phyloP scores from a whole-genome alignment of 1,284 basidiomycete genomes.

The Xerocomus minutiporus region DNA sequence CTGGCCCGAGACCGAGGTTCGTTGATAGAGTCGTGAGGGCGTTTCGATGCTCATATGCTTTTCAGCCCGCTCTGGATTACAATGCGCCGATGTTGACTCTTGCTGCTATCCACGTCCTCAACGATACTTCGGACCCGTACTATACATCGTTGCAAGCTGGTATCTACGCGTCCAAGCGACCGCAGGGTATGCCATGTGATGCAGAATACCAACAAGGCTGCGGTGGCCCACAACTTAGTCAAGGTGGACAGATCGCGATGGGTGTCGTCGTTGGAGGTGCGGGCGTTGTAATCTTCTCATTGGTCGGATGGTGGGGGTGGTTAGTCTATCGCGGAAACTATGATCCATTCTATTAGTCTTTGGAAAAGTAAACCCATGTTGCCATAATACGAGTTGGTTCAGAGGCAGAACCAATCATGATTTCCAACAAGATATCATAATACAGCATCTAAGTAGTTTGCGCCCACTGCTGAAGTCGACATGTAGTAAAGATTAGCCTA shows the following conservation, averaged over 20 bases:
- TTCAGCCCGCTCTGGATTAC: slow-evolving; percentile 71
- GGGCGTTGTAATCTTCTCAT: slow-evolving; percentile 50
- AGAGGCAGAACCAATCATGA: background rate
- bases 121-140: slow-evolving; percentile 71
- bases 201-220: slow-evolving; percentile 58
- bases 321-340: slow-evolving; percentile 28
- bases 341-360: slow-evolving; percentile 21
- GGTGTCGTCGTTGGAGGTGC: slow-evolving; percentile 62
- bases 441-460: background rate
- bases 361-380: background rate
- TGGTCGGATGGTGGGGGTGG: slow-evolving; percentile 42
- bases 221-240: slow-evolving; percentile 45
- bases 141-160: slow-evolving; percentile 68
- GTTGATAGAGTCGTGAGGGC: slow-evolving; percentile 5
- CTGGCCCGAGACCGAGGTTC: slow-evolving; percentile 74
- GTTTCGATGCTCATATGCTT: slow-evolving; percentile 23
- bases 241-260: slow-evolving; percentile 65
- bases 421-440: background rate
- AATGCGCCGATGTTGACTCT: slow-evolving; percentile 83
- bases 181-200: slow-evolving; percentile 73
- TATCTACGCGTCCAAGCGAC: slow-evolving; percentile 58
- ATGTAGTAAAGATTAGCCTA: background rate
- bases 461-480: background rate
- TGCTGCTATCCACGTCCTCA: slow-evolving; percentile 67
- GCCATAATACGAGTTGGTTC: background rate